Evolutionary conservation across 768 basidiomycete species (phyloP).

Genomic region (Termitomyces sp.): DNA sequence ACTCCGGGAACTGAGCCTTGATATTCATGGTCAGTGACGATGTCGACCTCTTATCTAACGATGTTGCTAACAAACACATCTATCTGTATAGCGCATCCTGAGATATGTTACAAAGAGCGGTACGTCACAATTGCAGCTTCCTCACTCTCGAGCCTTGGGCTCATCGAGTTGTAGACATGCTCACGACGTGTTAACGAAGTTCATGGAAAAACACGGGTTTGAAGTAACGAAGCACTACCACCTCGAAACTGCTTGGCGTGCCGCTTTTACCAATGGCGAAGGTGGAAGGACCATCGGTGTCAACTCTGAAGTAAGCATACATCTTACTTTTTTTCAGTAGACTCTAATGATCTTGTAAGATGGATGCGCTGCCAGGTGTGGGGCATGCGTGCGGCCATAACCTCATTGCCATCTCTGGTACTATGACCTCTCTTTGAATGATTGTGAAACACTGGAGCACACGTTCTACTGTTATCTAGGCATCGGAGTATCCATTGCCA

Average conservation of each 20-base stretch:
- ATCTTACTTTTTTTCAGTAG: no score
- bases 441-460: not conserved
- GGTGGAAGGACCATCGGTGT: constrained; percentile 71
- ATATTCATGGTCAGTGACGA: constrained; percentile 57
- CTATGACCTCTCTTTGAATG: not conserved
- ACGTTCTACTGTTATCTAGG: constrained; percentile 28
- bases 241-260: constrained; percentile 78
- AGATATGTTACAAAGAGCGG: constrained; percentile 67
- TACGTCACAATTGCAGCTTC: constrained; percentile 22
- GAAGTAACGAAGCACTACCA: constrained; percentile 54
- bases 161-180: constrained; percentile 44
- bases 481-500: constrained; percentile 63
- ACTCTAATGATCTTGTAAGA: constrained; percentile 24
- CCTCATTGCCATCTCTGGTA: constrained; percentile 63
- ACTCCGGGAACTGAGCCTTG: constrained; percentile 56
- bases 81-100: constrained; percentile 52
- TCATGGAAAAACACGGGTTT: constrained; percentile 65
- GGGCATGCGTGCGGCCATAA: constrained; percentile 83
- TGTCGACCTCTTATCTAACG: not conserved
- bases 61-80: not conserved
- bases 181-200: constrained; percentile 64
- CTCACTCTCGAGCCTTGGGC: not conserved
- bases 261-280: constrained; percentile 55
- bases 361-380: constrained; percentile 58
- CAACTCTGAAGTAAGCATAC: constrained; percentile 61